A percentile compares a stretch with the other conserved stretches of the same genome.
These are phyloP conservation scores for Terfezia boudieri DNA, from an alignment of 495 filamentous ascomycete species.

Conservation along the genomic window DNA sequence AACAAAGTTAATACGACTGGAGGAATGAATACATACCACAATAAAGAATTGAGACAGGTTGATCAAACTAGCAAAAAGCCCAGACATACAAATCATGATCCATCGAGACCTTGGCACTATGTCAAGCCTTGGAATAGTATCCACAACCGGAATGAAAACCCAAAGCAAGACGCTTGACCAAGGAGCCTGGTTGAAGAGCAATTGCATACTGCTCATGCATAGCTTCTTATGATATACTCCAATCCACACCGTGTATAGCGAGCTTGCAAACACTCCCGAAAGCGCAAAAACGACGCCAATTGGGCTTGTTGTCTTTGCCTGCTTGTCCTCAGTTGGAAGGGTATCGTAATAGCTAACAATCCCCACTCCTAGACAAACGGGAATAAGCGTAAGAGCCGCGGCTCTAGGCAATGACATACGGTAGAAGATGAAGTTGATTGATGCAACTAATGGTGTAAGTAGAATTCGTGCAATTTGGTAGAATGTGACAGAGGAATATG, in stretches of 20 bases:
- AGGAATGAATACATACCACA: constrained; percentile 27
- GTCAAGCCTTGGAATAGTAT: constrained; percentile 34
- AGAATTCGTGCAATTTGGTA: constrained; percentile 54
- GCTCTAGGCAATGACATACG: constrained; percentile 31
- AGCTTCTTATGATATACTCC: constrained; percentile 42
- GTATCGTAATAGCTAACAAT: constrained; percentile 54
- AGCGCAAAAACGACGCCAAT: constrained; percentile 43
- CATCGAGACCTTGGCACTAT: constrained; percentile 28
- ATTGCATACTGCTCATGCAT: constrained; percentile 45
- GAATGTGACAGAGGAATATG: constrained; percentile 49
- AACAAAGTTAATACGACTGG: not conserved
- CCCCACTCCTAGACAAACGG: constrained; percentile 44
- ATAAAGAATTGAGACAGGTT: constrained; percentile 60
- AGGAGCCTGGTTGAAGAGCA: constrained; percentile 50
- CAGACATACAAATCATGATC: constrained; percentile 35
- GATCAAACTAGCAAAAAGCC: constrained; percentile 41
- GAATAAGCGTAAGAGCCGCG: constrained; percentile 34
- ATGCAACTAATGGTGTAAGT: constrained; percentile 43
- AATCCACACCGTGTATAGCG: constrained; percentile 50
- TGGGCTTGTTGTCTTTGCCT: constrained; percentile 28
- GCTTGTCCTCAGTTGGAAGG: constrained; percentile 25
- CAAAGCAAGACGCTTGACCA: constrained; percentile 39
- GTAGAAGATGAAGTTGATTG: constrained; percentile 46
- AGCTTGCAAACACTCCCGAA: constrained; percentile 38
- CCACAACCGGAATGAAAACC: constrained; percentile 41